Conservation (phyloP, 2,329 filamentous ascomycete genomes). For the Xenoacremonium recifei region DNA sequence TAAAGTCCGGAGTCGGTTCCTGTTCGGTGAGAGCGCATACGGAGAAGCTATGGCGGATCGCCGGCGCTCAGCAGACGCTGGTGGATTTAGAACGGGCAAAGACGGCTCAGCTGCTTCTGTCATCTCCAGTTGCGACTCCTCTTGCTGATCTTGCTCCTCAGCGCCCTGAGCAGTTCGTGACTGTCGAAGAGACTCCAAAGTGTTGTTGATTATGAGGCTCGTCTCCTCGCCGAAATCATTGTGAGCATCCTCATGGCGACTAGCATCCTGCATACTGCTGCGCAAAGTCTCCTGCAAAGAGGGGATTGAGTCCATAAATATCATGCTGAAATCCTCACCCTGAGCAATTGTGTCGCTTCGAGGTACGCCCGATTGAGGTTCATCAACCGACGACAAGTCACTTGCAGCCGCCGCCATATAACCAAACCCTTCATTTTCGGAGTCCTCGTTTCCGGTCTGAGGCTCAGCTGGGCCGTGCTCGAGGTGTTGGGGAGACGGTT, state of each 20-base stretch:
- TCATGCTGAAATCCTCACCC: conserved; percentile 60
- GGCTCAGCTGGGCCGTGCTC: neutral
- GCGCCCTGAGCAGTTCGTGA: conserved; percentile 18
- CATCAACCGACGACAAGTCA: conserved; percentile 33
- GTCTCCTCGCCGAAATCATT: conserved; percentile 56
- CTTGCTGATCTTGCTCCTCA: too few species aligned
- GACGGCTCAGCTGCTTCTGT: conserved; percentile 8
- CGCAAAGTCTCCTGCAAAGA: conserved; percentile 45
- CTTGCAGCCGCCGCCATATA: conserved; percentile 29
- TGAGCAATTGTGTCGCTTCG: conserved; percentile 44
- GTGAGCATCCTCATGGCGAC: conserved; percentile 31
- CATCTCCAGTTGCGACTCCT: too few species aligned
- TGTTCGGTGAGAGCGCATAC: conserved; percentile 18
- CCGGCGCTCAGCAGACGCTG: conserved; percentile 10
- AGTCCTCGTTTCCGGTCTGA: conserved; percentile 7
- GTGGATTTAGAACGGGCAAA: conserved; percentile 1
- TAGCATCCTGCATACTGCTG: conserved; percentile 30
- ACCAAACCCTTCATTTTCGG: conserved; percentile 26
- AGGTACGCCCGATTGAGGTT: conserved; percentile 22
- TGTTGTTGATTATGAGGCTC: conserved; percentile 55
- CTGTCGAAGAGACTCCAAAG: conserved; percentile 49
- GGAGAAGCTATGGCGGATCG: conserved; percentile 17
- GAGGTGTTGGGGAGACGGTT: conserved; percentile 12
- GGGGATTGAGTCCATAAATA: conserved; percentile 53
- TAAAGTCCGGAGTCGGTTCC: conserved; percentile 5